Base-by-base conservation (phyloP, 2,329 filamentous ascomycete genomes). In the Mycosphaerelloides madeirae region DNA sequence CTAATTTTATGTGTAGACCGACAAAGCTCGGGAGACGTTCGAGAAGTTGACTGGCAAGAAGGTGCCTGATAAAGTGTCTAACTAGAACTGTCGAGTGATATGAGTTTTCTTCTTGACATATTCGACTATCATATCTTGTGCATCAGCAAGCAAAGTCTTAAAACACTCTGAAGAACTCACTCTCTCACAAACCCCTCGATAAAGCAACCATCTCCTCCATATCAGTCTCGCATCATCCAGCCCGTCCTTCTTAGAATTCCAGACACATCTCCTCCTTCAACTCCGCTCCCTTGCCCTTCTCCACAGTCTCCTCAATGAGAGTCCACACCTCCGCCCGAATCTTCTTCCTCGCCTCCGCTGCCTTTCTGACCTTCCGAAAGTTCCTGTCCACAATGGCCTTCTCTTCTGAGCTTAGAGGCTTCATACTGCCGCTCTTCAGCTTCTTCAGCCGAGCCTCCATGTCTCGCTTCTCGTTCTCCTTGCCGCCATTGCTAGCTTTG, bases 271-370 rank as follows among this genome's bases (percentile, higher is more conserved):
- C 58, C 38, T 50, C 49, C 41, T 67, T 69, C n/a, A 25, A n/a
- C 35, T 48, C 41, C 48, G 60, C 67, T 16, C 56, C 66, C 62
- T 73, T 71, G 33, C 64, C 66, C 44, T 76, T 73, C 25, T 70
- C 65, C 51, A 79, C 46, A 22, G 65, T 57, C 34, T 73, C 75
- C 46, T 68, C 68, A 51, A 77, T 72, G 44, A 63, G 56, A 38
- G 52, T 63, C 77, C 77, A 80, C 53, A 79, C 55, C 48, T 77
- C 72, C 38, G 53, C 59, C 40, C 68, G 71, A 52, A 80, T 76
- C 57, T 63, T 71, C 60, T 68, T 68, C 46, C 77, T 71, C 35
- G 59, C 58, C 22, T 44, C 57, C 31, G 63, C 67, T 34, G 68
- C 61, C 55, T 61, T 49, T 49, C 41, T 38, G 56, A 74, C 76